Evolutionary conservation across 768 basidiomycete species (phyloP).

Genomic region (Russula compacta): DNA sequence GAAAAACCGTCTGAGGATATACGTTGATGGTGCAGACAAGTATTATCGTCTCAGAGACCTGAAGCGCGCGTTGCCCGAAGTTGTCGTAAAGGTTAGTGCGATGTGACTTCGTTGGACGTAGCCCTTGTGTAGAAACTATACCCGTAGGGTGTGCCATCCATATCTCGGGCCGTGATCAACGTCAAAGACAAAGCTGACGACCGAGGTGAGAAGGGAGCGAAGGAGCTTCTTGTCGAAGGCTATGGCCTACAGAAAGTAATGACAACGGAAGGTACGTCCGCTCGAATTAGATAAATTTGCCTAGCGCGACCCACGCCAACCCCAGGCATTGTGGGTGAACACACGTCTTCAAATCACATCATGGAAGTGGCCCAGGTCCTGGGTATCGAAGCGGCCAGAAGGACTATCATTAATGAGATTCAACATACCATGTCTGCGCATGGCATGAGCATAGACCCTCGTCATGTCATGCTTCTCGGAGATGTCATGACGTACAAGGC

Average conservation of each 20-base stretch:
- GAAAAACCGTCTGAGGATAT: constrained; percentile 68
- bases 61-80: constrained; percentile 71
- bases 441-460: constrained; percentile 97
- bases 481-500: constrained; percentile 99
- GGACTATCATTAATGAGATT: constrained; percentile 93
- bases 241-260: constrained; percentile 96
- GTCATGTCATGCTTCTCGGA: constrained; percentile 96
- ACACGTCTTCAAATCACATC: constrained; percentile 93
- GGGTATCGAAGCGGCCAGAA: constrained; percentile 95
- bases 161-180: constrained; percentile 91
- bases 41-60: constrained; percentile 79
- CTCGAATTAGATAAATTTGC: not conserved
- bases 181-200: constrained; percentile 83
- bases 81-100: constrained; percentile 77
- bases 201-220: constrained; percentile 76
- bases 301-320: not conserved
- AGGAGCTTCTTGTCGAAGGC: constrained; percentile 92
- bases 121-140: not conserved
- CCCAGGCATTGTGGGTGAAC: constrained; percentile 81
- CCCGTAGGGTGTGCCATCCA: constrained; percentile 68
- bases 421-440: constrained; percentile 96
- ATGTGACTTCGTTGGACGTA: not conserved
- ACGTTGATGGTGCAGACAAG: constrained; percentile 69
- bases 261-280: constrained; percentile 76
- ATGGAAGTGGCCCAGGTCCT: constrained; percentile 92